Base-by-base conservation (phyloP, 2,329 filamentous ascomycete genomes). In the Lachnellula hyalina region DNA sequence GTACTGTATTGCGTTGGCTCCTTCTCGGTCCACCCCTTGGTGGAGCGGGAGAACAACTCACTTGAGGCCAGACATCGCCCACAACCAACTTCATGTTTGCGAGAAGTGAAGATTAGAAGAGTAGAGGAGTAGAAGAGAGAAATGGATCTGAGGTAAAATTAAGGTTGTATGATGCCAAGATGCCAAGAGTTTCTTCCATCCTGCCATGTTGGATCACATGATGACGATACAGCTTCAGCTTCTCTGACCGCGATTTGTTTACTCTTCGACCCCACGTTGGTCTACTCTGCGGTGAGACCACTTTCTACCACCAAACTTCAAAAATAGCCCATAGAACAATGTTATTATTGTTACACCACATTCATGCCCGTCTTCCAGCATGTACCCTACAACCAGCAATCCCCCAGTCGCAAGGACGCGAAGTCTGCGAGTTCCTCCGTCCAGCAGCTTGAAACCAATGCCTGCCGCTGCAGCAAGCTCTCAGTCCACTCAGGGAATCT, bases 401-500 rank as follows among this genome's bases (percentile, higher is more conserved):
- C 51, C 55, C 14, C 53, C 60, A 9, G 57, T 60, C 17, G 54
- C 61, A 11, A 58, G 61, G 45, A 57, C 65, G 2, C 61, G 65
- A 19, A 68, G 58, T 55, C 53, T 67, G 49, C 64, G 65, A 49
- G 51, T 59, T 21, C 64, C 63, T 19, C 59, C 60, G 14, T 52
- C 58, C 14, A 57, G 55, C 44, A 52, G 48, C 23, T 47, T 49
- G 19, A 52, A 47, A 6, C 23, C 56, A 4, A 17, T 59, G 23
- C 44, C 57, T 15, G 49, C 55, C 23, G 55, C 49, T 40, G 38
- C 57, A 41, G 28, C 28, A 32, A 32, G 28, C 28, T 28, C 40
- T 42, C 51, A 58, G 32, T 11, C 47, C 1, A 34, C 28, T 23
- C 61, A 68, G 19, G 69, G 74, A 41, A 74, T 78, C 15, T 79